phyloP scores from a whole-genome alignment of 2,329 filamentous ascomycete species.

The Thyridium curvatum region DNA sequence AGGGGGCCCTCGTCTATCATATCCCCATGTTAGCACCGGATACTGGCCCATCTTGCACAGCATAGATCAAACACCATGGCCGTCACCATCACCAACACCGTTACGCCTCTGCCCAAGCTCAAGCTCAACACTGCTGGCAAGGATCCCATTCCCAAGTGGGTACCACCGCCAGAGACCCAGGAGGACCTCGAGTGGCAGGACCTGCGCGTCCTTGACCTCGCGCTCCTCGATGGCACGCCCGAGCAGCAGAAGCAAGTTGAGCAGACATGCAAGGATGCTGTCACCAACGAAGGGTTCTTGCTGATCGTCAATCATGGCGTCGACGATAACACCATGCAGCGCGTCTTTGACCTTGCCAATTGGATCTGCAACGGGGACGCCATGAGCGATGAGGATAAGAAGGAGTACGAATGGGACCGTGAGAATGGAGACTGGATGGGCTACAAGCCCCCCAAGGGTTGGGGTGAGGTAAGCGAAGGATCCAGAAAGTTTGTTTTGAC shows the following conservation, averaged over 20 bases:
- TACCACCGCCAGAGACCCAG: constrained; percentile 36
- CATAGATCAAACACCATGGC: no score
- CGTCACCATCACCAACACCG: no score
- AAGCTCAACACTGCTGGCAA: constrained; percentile 15
- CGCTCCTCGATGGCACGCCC: constrained; percentile 32
- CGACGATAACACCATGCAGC: constrained; percentile 38
- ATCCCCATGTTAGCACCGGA: no score
- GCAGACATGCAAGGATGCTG: constrained; percentile 29
- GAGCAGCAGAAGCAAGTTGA: constrained; percentile 35
- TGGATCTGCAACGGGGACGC: constrained; percentile 39
- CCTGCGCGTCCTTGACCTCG: constrained; percentile 34
- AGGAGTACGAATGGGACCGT: constrained; percentile 38
- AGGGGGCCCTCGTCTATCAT: no score
- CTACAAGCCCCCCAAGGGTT: constrained; percentile 41
- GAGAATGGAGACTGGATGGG: constrained; percentile 42
- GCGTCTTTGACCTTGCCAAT: constrained; percentile 43
- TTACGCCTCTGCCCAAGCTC: no score
- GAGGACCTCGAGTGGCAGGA: constrained; percentile 35
- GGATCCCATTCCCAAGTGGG: constrained; percentile 33
- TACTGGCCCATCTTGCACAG: no score
- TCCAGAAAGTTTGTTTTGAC: no score
- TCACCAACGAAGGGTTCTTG: constrained; percentile 35
- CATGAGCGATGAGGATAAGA: constrained; percentile 41
- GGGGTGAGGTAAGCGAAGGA: no score
- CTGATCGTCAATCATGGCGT: constrained; percentile 45